Conservation (phyloP, 1,284 basidiomycete genomes). For the Irpex rosettiformis region DNA sequence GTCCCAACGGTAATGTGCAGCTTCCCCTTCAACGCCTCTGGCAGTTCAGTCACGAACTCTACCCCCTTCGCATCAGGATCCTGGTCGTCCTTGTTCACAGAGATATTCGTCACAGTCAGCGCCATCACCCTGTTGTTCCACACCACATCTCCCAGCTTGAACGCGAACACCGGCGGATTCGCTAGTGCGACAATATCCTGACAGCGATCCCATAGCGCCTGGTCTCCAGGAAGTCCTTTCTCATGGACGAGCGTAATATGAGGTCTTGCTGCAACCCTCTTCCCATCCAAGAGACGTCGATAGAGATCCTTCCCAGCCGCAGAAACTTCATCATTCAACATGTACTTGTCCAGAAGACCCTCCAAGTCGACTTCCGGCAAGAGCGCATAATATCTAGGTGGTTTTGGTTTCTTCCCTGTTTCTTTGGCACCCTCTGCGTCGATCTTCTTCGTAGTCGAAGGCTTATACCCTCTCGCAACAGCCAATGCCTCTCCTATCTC, state of each 20-base stretch:
- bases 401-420: not conserved
- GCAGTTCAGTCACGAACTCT: constrained; percentile 48
- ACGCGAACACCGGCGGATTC: constrained; percentile 53
- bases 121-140: constrained; percentile 86
- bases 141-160: constrained; percentile 62
- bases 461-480: constrained; percentile 48
- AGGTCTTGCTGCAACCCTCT: constrained; percentile 60
- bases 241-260: constrained; percentile 88
- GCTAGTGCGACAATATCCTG: constrained; percentile 39
- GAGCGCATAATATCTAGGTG: constrained; percentile 73
- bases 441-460: constrained; percentile 31
- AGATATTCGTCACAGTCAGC: constrained; percentile 57
- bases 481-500: constrained; percentile 59
- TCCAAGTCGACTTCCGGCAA: constrained; percentile 69
- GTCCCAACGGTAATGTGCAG: constrained; percentile 94
- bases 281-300: constrained; percentile 38
- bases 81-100: constrained; percentile 29
- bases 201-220: constrained; percentile 68
- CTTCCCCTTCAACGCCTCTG: constrained; percentile 39
- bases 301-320: constrained; percentile 43
- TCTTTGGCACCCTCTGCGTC: not conserved
- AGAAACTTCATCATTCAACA: constrained; percentile 29
- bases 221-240: constrained; percentile 48
- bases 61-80: constrained; percentile 38
- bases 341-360: constrained; percentile 38